These are phyloP conservation scores for Symbiodinium pilosum DNA, from an alignment of 73 alveolate genomes.

Conservation along the genomic window DNA sequence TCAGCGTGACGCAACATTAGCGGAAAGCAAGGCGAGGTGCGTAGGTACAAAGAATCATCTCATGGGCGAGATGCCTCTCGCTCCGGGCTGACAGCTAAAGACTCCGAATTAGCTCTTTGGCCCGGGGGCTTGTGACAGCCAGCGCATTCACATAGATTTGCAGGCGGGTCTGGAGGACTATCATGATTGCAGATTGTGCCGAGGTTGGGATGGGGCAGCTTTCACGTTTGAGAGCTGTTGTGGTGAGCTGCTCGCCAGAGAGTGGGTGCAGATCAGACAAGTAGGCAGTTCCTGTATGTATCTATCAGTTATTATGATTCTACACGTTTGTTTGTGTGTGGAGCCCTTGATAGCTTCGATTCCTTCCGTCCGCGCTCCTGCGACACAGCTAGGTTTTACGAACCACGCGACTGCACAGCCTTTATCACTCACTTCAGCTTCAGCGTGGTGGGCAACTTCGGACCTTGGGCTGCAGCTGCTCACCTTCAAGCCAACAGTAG, in stretches of 20 bases:
- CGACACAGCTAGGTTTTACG: conserved; percentile 3
- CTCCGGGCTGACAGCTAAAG: no score
- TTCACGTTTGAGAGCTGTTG: conserved; percentile 78
- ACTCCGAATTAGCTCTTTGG: no score
- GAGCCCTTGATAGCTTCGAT: background rate
- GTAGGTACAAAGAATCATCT: no score
- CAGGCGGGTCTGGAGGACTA: background rate
- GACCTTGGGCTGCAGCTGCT: background rate
- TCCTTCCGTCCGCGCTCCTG: background rate
- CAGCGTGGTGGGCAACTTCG: conserved; percentile 66
- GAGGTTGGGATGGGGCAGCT: conserved; percentile 68
- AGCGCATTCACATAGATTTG: no score
- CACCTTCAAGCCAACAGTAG: background rate
- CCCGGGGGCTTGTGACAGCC: no score
- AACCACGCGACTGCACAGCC: conserved; percentile 68
- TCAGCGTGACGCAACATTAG: background rate
- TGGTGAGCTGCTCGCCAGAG: conserved; percentile 22
- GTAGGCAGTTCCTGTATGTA: no score
- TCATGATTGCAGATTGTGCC: background rate
- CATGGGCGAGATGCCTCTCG: no score
- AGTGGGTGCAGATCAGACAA: background rate
- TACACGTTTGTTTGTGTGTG: no score
- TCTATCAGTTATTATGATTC: no score
- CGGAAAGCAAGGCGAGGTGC: background rate
- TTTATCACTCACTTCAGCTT: conserved; percentile 88